phyloP scores from a whole-genome alignment of 1,139 yeast species.

The Suhomyces kunorum region DNA sequence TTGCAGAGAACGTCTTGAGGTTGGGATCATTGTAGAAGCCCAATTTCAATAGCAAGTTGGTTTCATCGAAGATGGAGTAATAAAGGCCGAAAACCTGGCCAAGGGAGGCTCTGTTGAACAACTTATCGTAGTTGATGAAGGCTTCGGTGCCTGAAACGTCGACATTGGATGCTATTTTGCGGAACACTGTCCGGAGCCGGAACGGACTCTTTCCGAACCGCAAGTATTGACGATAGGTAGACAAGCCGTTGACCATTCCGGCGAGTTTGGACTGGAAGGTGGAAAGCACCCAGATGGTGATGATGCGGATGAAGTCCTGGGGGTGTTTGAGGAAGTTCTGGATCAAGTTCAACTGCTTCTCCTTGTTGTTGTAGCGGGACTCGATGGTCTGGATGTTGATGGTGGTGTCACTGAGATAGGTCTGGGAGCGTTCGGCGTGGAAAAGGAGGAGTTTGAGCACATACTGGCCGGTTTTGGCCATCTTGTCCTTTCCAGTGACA shows the following conservation, averaged over 20 bases:
- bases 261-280: conserved; percentile 39
- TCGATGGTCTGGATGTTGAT: conserved; percentile 35
- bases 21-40: conserved; percentile 19
- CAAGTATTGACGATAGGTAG: conserved; percentile 65
- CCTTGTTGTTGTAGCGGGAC: conserved; percentile 35
- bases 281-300: conserved; percentile 34
- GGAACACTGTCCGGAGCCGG: conserved; percentile 38
- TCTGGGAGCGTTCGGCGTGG: conserved; percentile 47
- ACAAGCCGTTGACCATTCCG: conserved; percentile 53
- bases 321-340: conserved; percentile 46
- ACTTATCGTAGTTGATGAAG: conserved; percentile 13
- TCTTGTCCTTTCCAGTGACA: conserved; percentile 67
- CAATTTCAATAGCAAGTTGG: conserved; percentile 24
- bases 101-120: conserved; percentile 19
- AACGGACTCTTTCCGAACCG: conserved; percentile 76
- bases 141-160: conserved; percentile 11
- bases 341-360: conserved; percentile 37
- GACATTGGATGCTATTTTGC: conserved; percentile 22
- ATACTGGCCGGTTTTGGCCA: conserved; percentile 66
- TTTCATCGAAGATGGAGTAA: conserved; percentile 27
- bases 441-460: conserved; percentile 52
- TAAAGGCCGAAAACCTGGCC: conserved; percentile 25
- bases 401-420: conserved; percentile 35
- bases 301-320: conserved; percentile 38
- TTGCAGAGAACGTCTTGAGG: conserved; percentile 18